Evolutionary conservation across 2,329 filamentous ascomycete species (phyloP), one percentile per base, ranked within the genome.

Genomic region (Aaosphaeria pasadenensis): DNA sequence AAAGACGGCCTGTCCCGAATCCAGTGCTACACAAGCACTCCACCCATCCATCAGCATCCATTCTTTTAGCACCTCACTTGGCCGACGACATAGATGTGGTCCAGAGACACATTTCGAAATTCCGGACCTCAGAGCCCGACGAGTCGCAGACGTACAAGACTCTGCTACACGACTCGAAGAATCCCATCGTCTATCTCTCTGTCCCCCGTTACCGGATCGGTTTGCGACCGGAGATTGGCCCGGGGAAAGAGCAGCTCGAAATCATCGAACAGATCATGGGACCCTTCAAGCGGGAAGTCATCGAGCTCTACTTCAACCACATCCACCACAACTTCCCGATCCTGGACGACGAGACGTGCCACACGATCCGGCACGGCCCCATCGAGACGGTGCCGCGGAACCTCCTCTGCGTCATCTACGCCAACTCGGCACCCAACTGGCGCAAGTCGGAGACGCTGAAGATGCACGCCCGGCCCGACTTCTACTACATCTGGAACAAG

Each of bases 151-250:
- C 71, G 30, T 81, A 80, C 50, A 77, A 77, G 42, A 75, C 77
- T 6, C 73, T 80, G 31, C 76, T 75, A 2, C 77, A 73, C 45
- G 74, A 67, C 45, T 53, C 60, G 5, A 67, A 73, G 17, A 63
- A 72, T 42, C 66, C 71, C 4, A 65, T 74, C 5, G 62, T 73
- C 2, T 73, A 73, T 43, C 58, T 70, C 6, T 77, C 77, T 5
- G 75, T 81, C 4, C 76, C 77, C 7, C 67, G 76, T 36, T 74
- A 75, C 44, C 71, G 78, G 44, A 74, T 75, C 48, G 78, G 77
- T 5, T 49, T 71, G n/a, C 62, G 58, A 7, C 61, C 61, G 3
- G 60, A 60, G 30, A 59, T 58, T 33, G 59, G 63, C 5, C 69
- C 70, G 9, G 72, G 72, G 4, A 63, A 57, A 42, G 62, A 63